Evolutionary conservation across 2,329 filamentous ascomycete genomes (phyloP).

Genomic region (Monosporascus sp.): DNA sequence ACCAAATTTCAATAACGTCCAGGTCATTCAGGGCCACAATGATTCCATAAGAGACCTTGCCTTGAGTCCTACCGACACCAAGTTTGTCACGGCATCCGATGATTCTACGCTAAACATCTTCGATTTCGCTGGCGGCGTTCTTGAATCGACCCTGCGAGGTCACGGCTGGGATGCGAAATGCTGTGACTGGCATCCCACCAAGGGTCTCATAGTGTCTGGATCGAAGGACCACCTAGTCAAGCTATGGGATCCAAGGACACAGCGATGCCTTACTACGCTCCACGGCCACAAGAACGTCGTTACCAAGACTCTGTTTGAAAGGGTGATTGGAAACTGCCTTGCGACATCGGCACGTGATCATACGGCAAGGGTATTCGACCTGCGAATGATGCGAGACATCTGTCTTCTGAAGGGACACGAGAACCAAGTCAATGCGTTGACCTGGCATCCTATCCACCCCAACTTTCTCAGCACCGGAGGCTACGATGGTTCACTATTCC

Average conservation of each 20-base stretch:
- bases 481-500: conserved; percentile 81
- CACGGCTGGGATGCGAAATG: conserved; percentile 97
- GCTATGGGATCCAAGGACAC: conserved; percentile 93
- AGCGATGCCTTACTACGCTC: conserved; percentile 84
- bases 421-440: conserved; percentile 87
- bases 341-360: conserved; percentile 92
- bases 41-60: conserved; percentile 88
- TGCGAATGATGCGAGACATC: conserved; percentile 98
- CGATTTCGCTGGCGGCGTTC: conserved; percentile 82
- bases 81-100: conserved; percentile 94
- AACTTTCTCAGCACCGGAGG: conserved; percentile 87
- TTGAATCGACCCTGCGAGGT: conserved; percentile 81
- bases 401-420: conserved; percentile 90
- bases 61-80: conserved; percentile 89
- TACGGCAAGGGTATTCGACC: conserved; percentile 86
- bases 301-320: conserved; percentile 87
- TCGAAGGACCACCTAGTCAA: conserved; percentile 98
- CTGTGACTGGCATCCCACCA: conserved; percentile 95
- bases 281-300: conserved; percentile 98
- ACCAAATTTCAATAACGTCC: conserved; percentile 97
- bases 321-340: conserved; percentile 74
- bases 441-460: conserved; percentile 91
- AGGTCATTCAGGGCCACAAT: conserved; percentile 84
- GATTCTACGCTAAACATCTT: conserved; percentile 93
- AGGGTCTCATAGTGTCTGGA: conserved; percentile 88